Percentiles rank a stretch among this genome's conserved stretches.
phyloP scores from a whole-genome alignment of 805 yeast species.

The Yamadazyma scolyti region DNA sequence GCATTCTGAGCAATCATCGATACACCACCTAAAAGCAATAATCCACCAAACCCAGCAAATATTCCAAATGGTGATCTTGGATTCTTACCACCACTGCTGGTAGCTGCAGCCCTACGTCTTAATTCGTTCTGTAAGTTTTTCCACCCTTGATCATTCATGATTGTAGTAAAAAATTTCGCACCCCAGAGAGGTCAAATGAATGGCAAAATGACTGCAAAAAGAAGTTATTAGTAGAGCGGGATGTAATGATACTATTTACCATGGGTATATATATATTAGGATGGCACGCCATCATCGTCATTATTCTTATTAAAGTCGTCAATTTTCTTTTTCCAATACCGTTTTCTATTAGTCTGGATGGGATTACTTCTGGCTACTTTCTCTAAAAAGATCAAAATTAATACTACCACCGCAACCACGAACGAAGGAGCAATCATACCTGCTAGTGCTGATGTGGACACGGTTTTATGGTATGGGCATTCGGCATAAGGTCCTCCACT shows the following conservation, averaged over 20 bases:
- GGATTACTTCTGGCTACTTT: conserved; percentile 59
- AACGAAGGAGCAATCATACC: conserved; percentile 66
- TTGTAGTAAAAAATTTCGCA: too few species aligned
- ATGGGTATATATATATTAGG: conserved; percentile 27
- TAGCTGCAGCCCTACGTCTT: conserved; percentile 35
- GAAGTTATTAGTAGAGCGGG: background rate
- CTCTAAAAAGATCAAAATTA: conserved; percentile 50
- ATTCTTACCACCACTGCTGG: conserved; percentile 18
- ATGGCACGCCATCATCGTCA: conserved; percentile 86
- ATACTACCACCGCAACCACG: conserved; percentile 50
- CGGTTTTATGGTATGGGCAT: conserved; percentile 71
- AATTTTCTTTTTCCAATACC: conserved; percentile 58
- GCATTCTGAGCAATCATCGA: conserved; percentile 40
- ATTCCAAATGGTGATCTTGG: conserved; percentile 36
- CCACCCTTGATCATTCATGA: conserved; percentile 43
- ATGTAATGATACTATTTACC: background rate
- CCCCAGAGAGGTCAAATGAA: too few species aligned
- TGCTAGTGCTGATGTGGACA: conserved; percentile 54
- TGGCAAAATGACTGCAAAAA: too few species aligned
- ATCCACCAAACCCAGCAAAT: conserved; percentile 41
- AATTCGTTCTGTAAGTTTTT: conserved; percentile 37
- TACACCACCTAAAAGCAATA: conserved; percentile 38
- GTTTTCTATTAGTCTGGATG: conserved; percentile 62
- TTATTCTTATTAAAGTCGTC: conserved; percentile 52
- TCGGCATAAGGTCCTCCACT: conserved; percentile 71